Conservation (phyloP, 2,329 filamentous ascomycete species). For the Fusarium marasasianum region DNA sequence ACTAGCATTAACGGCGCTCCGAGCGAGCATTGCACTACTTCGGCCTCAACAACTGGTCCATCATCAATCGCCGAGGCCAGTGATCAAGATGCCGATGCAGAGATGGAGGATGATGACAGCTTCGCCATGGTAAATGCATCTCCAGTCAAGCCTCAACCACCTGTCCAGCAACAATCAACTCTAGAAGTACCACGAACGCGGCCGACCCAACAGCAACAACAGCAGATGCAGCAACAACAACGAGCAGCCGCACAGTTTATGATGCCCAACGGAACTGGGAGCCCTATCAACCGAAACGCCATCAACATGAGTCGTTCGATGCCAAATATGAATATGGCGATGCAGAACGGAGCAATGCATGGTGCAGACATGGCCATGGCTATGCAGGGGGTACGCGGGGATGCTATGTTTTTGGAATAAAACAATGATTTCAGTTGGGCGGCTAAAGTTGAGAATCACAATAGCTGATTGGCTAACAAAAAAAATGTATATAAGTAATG, state of each 20-base stretch:
- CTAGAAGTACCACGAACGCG: conserved; percentile 56
- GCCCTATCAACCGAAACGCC: conserved; percentile 48
- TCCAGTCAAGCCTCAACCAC: conserved; percentile 49
- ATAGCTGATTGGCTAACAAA: conserved; percentile 6
- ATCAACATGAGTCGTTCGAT: conserved; percentile 57
- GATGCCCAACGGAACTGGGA: conserved; percentile 53
- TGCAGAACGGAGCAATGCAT: conserved; percentile 53
- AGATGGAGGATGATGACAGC: conserved; percentile 68
- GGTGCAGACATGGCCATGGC: conserved; percentile 56
- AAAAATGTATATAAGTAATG: conserved; percentile 43
- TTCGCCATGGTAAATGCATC: conserved; percentile 61
- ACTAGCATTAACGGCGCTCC: conserved; percentile 48
- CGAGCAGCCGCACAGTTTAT: conserved; percentile 48
- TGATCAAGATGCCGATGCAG: conserved; percentile 55
- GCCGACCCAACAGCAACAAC: conserved; percentile 48
- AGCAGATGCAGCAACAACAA: conserved; percentile 39
- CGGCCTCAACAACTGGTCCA: conserved; percentile 48
- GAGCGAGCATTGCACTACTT: conserved; percentile 49
- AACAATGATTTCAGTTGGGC: background rate
- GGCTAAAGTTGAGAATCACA: conserved; percentile 1
- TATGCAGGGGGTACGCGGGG: conserved; percentile 57
- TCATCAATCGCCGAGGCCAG: conserved; percentile 59
- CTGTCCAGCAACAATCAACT: conserved; percentile 52
- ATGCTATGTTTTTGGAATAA: conserved; percentile 64
- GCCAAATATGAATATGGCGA: conserved; percentile 56